Percentiles rank a stretch among this genome's conserved stretches.
phyloP scores from a whole-genome alignment of 2,329 filamentous ascomycete genomes.

The Sclerotinia minor region DNA sequence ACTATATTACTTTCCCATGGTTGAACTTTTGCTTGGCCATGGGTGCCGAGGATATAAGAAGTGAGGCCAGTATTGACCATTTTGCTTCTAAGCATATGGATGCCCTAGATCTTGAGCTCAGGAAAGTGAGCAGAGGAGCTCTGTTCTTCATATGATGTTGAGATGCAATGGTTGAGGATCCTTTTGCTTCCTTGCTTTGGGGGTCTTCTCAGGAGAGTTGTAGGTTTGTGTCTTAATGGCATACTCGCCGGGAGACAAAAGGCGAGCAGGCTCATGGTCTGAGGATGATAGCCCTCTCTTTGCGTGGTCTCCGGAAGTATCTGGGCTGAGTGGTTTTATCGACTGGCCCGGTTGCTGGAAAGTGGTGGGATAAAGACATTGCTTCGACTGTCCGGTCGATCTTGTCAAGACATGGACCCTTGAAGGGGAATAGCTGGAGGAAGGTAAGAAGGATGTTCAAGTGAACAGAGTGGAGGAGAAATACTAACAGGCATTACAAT shows the following conservation, averaged over 20 bases:
- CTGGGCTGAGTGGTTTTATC: slow-evolving; percentile 15
- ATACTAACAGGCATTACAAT: not conserved
- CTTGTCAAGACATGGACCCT: not conserved
- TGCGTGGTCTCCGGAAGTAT: slow-evolving; percentile 37
- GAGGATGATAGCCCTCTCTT: slow-evolving; percentile 30
- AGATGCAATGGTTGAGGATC: no score
- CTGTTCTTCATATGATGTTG: no score
- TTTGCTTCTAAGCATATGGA: no score
- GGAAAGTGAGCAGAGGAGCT: no score
- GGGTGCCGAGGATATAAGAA: no score
- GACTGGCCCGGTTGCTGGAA: not conserved
- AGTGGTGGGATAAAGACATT: not conserved
- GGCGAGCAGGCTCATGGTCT: slow-evolving; percentile 35
- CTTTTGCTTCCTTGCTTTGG: not conserved
- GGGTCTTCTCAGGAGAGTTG: slow-evolving; percentile 27
- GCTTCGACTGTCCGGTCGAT: not conserved
- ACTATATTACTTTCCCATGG: no score
- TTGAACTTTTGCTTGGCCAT: no score
- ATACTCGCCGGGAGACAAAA: slow-evolving; percentile 38
- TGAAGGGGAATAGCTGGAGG: not conserved
- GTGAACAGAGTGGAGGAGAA: not conserved
- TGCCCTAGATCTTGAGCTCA: no score
- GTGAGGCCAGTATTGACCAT: no score
- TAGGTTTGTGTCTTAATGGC: not conserved
- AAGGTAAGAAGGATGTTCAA: not conserved